Evolutionary conservation across 2,329 filamentous ascomycete species (phyloP).

Genomic region (Fusarium sororula): DNA sequence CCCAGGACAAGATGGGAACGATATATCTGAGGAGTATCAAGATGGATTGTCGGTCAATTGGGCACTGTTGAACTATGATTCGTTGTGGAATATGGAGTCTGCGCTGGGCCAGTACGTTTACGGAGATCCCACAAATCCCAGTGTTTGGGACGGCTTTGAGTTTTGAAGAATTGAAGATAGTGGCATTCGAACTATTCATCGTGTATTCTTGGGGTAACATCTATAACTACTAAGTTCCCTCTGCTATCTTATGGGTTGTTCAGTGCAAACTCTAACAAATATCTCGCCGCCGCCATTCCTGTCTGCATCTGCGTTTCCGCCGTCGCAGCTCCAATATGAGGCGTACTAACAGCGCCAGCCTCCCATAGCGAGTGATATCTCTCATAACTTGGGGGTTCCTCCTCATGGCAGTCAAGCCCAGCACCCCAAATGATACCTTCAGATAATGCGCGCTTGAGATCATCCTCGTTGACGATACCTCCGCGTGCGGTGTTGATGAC

Average conservation of each 20-base stretch:
- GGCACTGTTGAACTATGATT: slow-evolving; percentile 21
- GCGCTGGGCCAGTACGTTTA: slow-evolving; percentile 20
- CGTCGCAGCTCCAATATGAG: slow-evolving; percentile 58
- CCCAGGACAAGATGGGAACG: neutral
- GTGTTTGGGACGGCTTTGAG: slow-evolving; percentile 12
- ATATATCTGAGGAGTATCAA: neutral
- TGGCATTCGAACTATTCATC: neutral
- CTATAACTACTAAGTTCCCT: neutral
- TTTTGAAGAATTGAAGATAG: neutral
- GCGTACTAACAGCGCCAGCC: slow-evolving; percentile 51
- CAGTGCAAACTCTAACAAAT: slow-evolving; percentile 34
- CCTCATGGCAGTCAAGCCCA: slow-evolving; percentile 51
- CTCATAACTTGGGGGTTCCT: slow-evolving; percentile 50
- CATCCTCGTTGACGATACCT: slow-evolving; percentile 51
- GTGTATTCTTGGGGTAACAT: neutral
- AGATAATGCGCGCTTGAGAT: slow-evolving; percentile 44
- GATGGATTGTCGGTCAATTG: slow-evolving; percentile 6
- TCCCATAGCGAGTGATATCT: slow-evolving; percentile 48
- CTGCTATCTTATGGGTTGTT: neutral
- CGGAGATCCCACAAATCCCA: neutral
- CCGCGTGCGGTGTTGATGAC: slow-evolving; percentile 53
- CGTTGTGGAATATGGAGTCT: slow-evolving; percentile 25
- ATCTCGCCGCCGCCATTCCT: slow-evolving; percentile 39
- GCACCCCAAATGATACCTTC: slow-evolving; percentile 51
- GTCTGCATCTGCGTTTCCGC: slow-evolving; percentile 45